Percentiles rank a stretch among this genome's conserved stretches.
These are phyloP conservation scores for Cichorium intybus DNA, from an alignment of 140 eudicot genomes.

Conservation along the genomic window DNA sequence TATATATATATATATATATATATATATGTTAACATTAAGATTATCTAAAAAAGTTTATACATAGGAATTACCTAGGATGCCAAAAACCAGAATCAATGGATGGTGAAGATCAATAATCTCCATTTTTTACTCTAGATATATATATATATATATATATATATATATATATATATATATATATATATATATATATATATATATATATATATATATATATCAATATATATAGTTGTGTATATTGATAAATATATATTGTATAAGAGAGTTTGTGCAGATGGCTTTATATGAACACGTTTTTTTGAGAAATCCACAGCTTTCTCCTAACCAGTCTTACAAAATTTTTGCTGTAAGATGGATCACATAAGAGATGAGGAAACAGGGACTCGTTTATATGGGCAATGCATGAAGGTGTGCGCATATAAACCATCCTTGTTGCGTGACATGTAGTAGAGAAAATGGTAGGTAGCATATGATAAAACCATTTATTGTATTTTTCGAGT, in stretches of 20 bases:
- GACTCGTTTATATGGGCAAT: conserved; percentile 12
- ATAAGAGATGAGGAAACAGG: not conserved
- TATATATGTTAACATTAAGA: too few relatives aligned
- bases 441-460: conserved; percentile 11
- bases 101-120: conserved; percentile 33
- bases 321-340: not conserved
- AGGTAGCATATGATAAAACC: conserved; percentile 21
- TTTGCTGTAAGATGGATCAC: conserved; percentile 6
- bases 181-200: conserved; percentile 1
- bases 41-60: conserved; percentile 1
- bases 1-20: too few relatives aligned
- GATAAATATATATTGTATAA: not conserved
- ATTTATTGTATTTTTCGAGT: conserved; percentile 7
- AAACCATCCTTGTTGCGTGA: conserved; percentile 30
- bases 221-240: too few relatives aligned
- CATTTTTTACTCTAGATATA: conserved; percentile 18
- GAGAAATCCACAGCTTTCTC: conserved; percentile 22
- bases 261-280: conserved; percentile 17
- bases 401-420: conserved; percentile 1
- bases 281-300: conserved; percentile 8
- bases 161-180: not conserved
- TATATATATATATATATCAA: not conserved
- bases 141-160: not conserved
- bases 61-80: conserved; percentile 33
- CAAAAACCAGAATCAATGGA: conserved; percentile 32